Base-by-base conservation (phyloP, 495 filamentous ascomycete genomes). In the Neurospora sp. region DNA sequence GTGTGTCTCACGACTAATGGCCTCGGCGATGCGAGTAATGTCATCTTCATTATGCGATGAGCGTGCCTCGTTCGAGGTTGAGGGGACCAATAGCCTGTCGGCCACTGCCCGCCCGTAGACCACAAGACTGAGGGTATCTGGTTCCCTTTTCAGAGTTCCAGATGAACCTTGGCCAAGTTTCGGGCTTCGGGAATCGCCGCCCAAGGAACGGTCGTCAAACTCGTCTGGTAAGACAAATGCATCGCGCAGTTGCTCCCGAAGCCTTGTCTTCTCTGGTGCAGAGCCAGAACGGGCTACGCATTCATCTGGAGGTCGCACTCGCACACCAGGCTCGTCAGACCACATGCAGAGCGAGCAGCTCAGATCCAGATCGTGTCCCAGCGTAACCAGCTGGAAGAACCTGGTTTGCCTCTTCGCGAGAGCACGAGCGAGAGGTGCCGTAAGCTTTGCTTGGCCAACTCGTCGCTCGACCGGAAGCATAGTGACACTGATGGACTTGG, bases 371-470 rank as follows among this genome's bases (percentile, higher is more conserved):
- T 81, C 72, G 4, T 74, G 65, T n/a, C 76, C 74, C n/a, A 82
- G 70, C 6, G 73, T 76, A 41, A 82, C 39, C 18, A 81, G 20
- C 70, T 82, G 79, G 37, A 81, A 81, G 69, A 79, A 81, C 27
- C 73, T 73, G 71, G 74, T 61, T 41, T 74, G 69, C 20, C 71
- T 71, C 14, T 65, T 70, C 9, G 73, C 69, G 41, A 78, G 40
- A 12, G 42, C 53, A 42, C 42, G 72, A 27, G 41, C 68, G 53
- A 35, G 27, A 65, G 53, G 14, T 14, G 41, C 39, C 5, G 12
- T 44, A 40, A 53, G 44, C 1, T 27, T 35, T 20, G 68, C 37
- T 27, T 70, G 61, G 9, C 73, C 75, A 38, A 74, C 27, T 4
- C 22, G 61, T 9, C 75, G 69, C 18, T 22, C 31, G 7, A 76